These are phyloP conservation scores for Tolypocladium ovalisporum DNA, from an alignment of 2,329 filamentous ascomycete genomes.

Conservation along the genomic window DNA sequence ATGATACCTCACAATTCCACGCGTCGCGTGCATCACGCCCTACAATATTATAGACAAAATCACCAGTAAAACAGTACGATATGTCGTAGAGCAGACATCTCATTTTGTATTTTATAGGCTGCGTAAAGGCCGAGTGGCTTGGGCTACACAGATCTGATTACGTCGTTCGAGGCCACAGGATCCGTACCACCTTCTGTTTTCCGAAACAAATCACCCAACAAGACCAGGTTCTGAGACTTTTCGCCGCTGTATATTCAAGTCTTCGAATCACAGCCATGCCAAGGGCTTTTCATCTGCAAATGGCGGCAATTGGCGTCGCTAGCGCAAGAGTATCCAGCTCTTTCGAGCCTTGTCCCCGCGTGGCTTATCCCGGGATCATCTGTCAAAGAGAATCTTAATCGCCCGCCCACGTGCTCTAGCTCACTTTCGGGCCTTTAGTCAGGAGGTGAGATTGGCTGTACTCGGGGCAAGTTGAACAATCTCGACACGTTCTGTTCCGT, in stretches of 20 bases:
- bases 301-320: not conserved
- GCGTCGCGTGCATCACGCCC: not conserved
- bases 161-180: not conserved
- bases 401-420: constrained; percentile 1
- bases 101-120: no score
- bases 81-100: not conserved
- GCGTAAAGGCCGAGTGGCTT: not conserved
- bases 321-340: not conserved
- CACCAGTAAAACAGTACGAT: not conserved
- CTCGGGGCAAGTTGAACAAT: not conserved
- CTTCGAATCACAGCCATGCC: not conserved
- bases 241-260: not conserved
- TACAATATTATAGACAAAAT: not conserved
- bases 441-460: constrained; percentile 5
- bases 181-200: not conserved
- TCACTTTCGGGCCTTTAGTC: constrained; percentile 6
- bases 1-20: not conserved
- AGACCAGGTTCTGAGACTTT: not conserved
- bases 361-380: not conserved
- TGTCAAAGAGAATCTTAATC: not conserved
- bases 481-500: not conserved
- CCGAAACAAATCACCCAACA: not conserved
- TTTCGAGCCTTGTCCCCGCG: not conserved
- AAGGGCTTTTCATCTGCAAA: not conserved
- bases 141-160: not conserved